Percentiles rank a stretch among this genome's conserved stretches.
Conservation (phyloP, 2,329 filamentous ascomycete species). For the Periconia digitata region DNA sequence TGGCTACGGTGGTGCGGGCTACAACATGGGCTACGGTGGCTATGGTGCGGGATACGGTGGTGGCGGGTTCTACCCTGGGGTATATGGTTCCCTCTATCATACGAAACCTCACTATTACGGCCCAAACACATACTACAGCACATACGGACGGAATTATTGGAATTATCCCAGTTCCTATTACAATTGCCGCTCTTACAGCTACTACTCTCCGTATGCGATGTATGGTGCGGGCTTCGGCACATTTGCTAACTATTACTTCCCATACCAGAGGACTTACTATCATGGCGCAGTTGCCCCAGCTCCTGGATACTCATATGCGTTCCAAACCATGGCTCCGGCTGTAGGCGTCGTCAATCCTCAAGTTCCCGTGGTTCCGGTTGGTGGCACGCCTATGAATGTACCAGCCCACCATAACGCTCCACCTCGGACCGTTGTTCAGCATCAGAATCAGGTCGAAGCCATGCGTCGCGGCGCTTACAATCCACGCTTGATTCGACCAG, state of each 20-base stretch:
- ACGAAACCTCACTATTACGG: constrained; percentile 19
- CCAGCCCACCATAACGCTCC: not conserved
- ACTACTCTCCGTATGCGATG: constrained; percentile 14
- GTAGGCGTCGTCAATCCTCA: constrained; percentile 11
- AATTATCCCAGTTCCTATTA: constrained; percentile 8
- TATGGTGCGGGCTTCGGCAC: constrained; percentile 30
- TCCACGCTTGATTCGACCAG: constrained; percentile 32
- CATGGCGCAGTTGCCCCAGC: constrained; percentile 16
- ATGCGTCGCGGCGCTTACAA: constrained; percentile 36
- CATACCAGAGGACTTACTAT: constrained; percentile 37
- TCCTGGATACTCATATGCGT: constrained; percentile 19
- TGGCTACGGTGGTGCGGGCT: not conserved
- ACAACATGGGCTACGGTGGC: not conserved
- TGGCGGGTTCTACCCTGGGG: constrained; percentile 22
- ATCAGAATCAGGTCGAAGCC: constrained; percentile 33
- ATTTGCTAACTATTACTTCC: constrained; percentile 40
- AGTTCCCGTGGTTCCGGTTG: constrained; percentile 22
- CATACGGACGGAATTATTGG: constrained; percentile 11
- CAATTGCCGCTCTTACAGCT: constrained; percentile 10
- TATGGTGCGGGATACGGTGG: constrained; percentile 18
- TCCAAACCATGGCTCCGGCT: constrained; percentile 24
- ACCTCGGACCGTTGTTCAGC: constrained; percentile 29
- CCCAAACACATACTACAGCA: constrained; percentile 11
- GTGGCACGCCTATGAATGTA: constrained; percentile 7
- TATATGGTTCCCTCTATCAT: constrained; percentile 25